Base-by-base conservation (phyloP, 225 moss, liverwort and hornwort species). In the Polytrichum formosum region DNA sequence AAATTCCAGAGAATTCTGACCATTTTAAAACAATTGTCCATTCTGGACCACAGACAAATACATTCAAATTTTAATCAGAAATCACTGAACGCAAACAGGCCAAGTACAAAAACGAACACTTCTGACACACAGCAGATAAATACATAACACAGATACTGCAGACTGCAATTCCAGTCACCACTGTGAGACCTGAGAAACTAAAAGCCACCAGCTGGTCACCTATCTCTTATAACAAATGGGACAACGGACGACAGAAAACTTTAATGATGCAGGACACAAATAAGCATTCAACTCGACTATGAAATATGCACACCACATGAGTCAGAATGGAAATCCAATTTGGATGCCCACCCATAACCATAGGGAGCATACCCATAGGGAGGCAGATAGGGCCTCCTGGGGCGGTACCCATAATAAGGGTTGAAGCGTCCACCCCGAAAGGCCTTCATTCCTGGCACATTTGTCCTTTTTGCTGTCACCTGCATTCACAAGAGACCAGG, bases 321-420 rank as follows among this genome's bases (percentile, higher is more conserved):
- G 90, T 94, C 89, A 92, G 88, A 92, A 94, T 92, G 92, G 46
- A 90, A 90, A 94, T 92, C 94, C 89, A 74, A 78, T 69, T 66
- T 72, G 94, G 90, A 95, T 90, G 85, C 89, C 94, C 92, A 95
- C 90, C 94, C 94, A 92, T 74, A 92, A 92, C 90, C 92, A 90
- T 89, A 90, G 82, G 90, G 90, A 90, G 90, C 92, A 94, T 92
- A 92, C 88, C 92, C 94, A 94, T 94, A 90, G 83, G 92, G 90
- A 94, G 88, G 83, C 88, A 85, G 83, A 89, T 85, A 94, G 79
- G 90, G 92, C 90, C 94, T 95, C 90, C 89, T 81, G 76, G 90
- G 85, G 89, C 84, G 89, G 89, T 95, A 95, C 90, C 94, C 92
- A 89, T 88, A 89, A 88, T 81, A 92, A 82, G 94, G 92, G 79